A percentile compares a stretch with the other conserved stretches of the same genome.
Evolutionary conservation across 1,284 basidiomycete species (phyloP).

Genomic region (Ganoderma leucocontextum): DNA sequence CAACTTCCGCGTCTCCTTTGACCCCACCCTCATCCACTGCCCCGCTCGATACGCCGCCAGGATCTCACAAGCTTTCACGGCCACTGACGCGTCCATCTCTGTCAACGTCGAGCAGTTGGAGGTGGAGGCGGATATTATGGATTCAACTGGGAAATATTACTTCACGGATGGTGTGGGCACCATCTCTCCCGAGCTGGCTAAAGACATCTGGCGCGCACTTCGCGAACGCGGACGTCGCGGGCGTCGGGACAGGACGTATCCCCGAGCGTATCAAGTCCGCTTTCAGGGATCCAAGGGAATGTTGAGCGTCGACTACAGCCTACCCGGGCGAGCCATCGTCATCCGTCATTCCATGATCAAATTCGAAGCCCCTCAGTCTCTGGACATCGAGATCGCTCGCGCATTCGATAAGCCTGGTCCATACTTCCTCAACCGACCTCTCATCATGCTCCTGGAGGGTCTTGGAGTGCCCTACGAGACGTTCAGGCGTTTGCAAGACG

Average conservation of each 20-base stretch:
- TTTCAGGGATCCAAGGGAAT: constrained; percentile 75
- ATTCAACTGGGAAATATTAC: constrained; percentile 43
- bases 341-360: constrained; percentile 80
- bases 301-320: constrained; percentile 65
- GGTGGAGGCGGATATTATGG: constrained; percentile 53
- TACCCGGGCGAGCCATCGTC: constrained; percentile 66
- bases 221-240: constrained; percentile 50
- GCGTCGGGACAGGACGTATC: constrained; percentile 46
- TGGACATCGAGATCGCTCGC: constrained; percentile 75
- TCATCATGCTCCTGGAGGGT: constrained; percentile 74
- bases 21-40: constrained; percentile 57
- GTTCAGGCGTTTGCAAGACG: constrained; percentile 64
- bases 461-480: constrained; percentile 59
- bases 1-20: constrained; percentile 55
- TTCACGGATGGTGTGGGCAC: constrained; percentile 80
- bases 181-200: constrained; percentile 67
- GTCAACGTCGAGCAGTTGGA: constrained; percentile 63
- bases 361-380: constrained; percentile 62
- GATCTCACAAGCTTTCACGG: constrained; percentile 77
- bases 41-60: constrained; percentile 78
- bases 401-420: constrained; percentile 66
- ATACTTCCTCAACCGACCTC: constrained; percentile 71
- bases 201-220: constrained; percentile 57
- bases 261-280: constrained; percentile 66
- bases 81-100: constrained; percentile 67